Percentiles rank a stretch among this genome's conserved stretches.
phyloP scores from a whole-genome alignment of 495 filamentous ascomycete genomes.

The Amphirosellinia nigrospora region DNA sequence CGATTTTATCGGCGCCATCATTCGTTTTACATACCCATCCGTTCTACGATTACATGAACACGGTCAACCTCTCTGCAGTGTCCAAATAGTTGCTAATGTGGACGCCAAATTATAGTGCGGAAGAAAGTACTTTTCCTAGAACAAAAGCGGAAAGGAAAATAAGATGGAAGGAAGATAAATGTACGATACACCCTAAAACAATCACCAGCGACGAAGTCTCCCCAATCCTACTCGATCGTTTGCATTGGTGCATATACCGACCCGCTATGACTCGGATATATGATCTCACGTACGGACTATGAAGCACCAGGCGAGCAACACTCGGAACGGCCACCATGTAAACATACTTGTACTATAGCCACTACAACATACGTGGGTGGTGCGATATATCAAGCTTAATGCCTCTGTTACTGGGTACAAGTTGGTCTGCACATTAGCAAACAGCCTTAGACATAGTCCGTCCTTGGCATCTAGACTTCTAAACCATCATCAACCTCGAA shows the following conservation, averaged over 20 bases:
- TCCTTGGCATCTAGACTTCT: conserved; percentile 1
- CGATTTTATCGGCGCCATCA: not conserved
- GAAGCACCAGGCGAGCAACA: not conserved
- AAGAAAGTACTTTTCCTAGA: conserved; percentile 94
- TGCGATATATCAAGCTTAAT: conserved; percentile 3
- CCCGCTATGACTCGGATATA: not conserved
- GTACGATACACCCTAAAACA: conserved; percentile 23
- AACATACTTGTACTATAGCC: conserved; percentile 27
- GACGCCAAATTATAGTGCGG: conserved; percentile 57
- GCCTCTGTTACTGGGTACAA: not conserved
- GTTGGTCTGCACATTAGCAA: conserved; percentile 12
- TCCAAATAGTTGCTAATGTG: conserved; percentile 1
- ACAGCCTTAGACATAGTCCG: conserved; percentile 8
- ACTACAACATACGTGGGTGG: not conserved
- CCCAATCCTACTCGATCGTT: conserved; percentile 3
- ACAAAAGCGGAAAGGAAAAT: conserved; percentile 68
- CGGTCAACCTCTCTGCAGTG: not conserved
- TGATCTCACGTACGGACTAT: not conserved
- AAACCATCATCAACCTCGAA: not conserved
- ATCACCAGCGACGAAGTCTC: not conserved
- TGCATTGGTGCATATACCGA: not conserved
- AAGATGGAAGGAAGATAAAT: conserved; percentile 18
- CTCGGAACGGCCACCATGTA: conserved; percentile 15
- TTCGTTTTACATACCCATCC: not conserved
- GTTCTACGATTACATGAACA: not conserved